These are phyloP conservation scores for Myxozyma mucilagina DNA, from an alignment of 805 yeast genomes.

Conservation along the genomic window DNA sequence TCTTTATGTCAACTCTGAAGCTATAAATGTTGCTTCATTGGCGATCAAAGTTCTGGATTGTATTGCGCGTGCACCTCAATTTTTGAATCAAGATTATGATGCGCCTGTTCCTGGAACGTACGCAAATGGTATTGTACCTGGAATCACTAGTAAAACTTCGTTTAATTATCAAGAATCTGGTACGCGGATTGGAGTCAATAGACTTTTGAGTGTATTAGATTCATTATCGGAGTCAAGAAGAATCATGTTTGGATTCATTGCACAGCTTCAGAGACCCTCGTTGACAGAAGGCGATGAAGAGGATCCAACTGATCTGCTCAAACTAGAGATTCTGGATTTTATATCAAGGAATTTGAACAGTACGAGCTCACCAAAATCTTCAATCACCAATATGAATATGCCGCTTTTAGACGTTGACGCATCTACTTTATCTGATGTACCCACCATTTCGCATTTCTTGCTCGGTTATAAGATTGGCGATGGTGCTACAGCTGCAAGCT, in stretches of 20 bases:
- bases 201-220: conserved; percentile 68
- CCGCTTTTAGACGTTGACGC: conserved; percentile 35
- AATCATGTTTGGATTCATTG: conserved; percentile 69
- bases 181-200: conserved; percentile 47
- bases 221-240: conserved; percentile 77
- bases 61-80: conserved; percentile 53
- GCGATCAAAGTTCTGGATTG: conserved; percentile 58
- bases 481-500: conserved; percentile 48
- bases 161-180: conserved; percentile 19
- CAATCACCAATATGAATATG: not conserved
- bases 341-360: conserved; percentile 46
- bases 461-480: conserved; percentile 67
- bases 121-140: conserved; percentile 19
- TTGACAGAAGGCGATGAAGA: conserved; percentile 39
- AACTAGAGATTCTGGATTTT: conserved; percentile 61
- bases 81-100: conserved; percentile 37
- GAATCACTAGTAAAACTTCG: conserved; percentile 13
- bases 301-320: conserved; percentile 41
- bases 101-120: conserved; percentile 26
- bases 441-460: conserved; percentile 69
- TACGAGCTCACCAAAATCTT: not conserved
- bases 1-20: conserved; percentile 64
- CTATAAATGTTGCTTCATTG: conserved; percentile 43
- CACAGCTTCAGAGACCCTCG: conserved; percentile 57
- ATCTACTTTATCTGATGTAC: conserved; percentile 38